Evolutionary conservation across 306 rosid genomes (phyloP), one percentile per base, ranked within the genome.

Genomic region (Aeschynomene evenia): DNA sequence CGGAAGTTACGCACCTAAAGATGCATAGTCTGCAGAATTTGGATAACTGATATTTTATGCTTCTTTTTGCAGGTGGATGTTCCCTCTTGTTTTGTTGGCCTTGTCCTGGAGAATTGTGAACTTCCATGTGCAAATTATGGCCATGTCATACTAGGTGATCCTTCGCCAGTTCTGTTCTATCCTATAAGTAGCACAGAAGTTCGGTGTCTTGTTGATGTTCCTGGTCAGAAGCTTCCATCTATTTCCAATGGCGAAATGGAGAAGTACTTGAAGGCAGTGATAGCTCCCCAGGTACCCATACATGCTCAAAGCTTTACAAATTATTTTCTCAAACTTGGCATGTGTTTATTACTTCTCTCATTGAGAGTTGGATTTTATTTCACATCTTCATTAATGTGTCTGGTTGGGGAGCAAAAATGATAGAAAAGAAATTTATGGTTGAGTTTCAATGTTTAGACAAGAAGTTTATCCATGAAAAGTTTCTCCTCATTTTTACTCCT

Each of bases 191-290:
- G 96, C 57, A 86, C 96, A 21, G 97, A 93, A 82, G 71, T 93
- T 77, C 98, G 98, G 39, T 93, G 96, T 81, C 84, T 93, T 78
- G 98, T 93, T 76, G 98, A 90, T 76, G 94, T 93, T 66, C 96
- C 98, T 34, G 98, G 98, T 58, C 90, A 86, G 85, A 93, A 88
- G 59, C 94, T 90, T 66, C 98, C 98, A 62, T 93, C 97, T 68
- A 81, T 93, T 77, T 84, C 96, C 62, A 93, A 85, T 60, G 98
- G 98, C 71, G 97, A 93, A 80, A 88, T 93, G 98, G 84, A 84
- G 0, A 80, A 82, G 21, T 93, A 93, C 71, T 86, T 93, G 91
- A 93, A 90, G 86, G 70, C 84, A 31, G 79, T 80, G 62, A 84
- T 93, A 52, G 97, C 97, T 75, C 94, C 97, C 61, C 97, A 93